Evolutionary conservation across 495 filamentous ascomycete genomes (phyloP), one percentile per base, ranked within the genome.

Genomic region (Trichocladium uniseriatum): DNA sequence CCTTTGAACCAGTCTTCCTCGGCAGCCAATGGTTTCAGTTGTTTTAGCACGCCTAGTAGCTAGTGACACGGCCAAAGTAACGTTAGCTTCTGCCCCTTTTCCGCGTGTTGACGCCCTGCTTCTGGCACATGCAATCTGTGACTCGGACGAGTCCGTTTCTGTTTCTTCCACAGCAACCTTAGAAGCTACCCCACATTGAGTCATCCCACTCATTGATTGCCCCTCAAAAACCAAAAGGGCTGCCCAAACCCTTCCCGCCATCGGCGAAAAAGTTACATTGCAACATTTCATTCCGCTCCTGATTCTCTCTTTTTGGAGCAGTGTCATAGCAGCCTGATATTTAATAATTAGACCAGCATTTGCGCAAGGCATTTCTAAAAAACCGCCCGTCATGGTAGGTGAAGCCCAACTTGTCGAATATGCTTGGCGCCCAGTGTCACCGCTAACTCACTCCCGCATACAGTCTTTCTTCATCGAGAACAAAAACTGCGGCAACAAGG

Each of bases 401-500:
- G 10, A 13, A 18, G 0, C 18, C 38, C 16, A 11, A n/a, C 4
- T 19, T 41, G 13, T 22, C n/a, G 28, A n/a, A 15, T 16, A 18
- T 13, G 8, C 7, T 43, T 22, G 18, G 21, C 29, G 20, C 13
- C 8, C 31, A 1, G 6, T 36, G 19, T 10, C 16, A 16, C 16
- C 5, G 24, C 38, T 45, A 37, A 52, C 54, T 48, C 20, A 49
- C 48, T 6, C 5, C 29, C 35, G 11, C 1, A 9, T 27, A 19
- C 40, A 64, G 58, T 38, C 55, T 16, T 73, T 92, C 79, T 90
- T 84, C 74, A 87, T 92, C 56, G 80, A 86, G 53, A 98, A 98
- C 66, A 84, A 84, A 57, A 79, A 87, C 66, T 80, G 96, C 46
- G 92, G 92, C 54, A 86, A 95, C 69, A 80, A 77, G 61, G 71